These are phyloP conservation scores for Pulveroboletus frians DNA, from an alignment of 768 basidiomycete genomes.

Conservation along the genomic window DNA sequence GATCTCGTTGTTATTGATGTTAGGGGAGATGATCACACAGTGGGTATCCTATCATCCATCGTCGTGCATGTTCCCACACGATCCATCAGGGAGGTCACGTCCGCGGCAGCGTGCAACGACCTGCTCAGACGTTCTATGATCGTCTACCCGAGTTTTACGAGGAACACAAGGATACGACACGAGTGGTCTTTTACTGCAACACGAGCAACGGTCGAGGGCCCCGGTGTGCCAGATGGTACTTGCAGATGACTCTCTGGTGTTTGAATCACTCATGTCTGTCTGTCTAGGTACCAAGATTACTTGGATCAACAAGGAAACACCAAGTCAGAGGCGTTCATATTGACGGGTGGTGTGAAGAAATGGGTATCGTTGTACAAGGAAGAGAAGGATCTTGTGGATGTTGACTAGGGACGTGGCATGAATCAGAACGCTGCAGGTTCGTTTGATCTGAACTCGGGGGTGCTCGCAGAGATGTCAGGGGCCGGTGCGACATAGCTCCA, in stretches of 20 bases:
- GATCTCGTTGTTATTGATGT: constrained; percentile 48
- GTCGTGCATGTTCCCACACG: neutral
- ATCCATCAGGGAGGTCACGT: constrained; percentile 47
- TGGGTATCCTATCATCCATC: constrained; percentile 19
- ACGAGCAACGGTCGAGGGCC: constrained; percentile 47
- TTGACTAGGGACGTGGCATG: too few species aligned
- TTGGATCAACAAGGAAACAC: constrained; percentile 30
- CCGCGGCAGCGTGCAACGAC: constrained; percentile 43
- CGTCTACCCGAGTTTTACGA: constrained; percentile 39
- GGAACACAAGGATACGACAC: constrained; percentile 33
- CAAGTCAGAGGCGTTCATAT: constrained; percentile 36
- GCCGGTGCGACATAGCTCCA: neutral
- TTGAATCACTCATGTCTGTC: neutral
- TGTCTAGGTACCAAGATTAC: constrained; percentile 47
- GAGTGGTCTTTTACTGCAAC: constrained; percentile 50
- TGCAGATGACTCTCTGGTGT: neutral
- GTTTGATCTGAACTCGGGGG: neutral
- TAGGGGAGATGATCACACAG: constrained; percentile 41
- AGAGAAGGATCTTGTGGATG: constrained; percentile 22
- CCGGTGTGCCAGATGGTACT: constrained; percentile 52
- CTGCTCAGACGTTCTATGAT: constrained; percentile 49
- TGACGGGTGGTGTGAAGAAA: constrained; percentile 40
- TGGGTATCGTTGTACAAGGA: constrained; percentile 33
- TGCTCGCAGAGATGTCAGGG: neutral
- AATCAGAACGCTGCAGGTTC: neutral